phyloP scores from a whole-genome alignment of 75 land plant species.

The Isoetes taiwanensis region DNA sequence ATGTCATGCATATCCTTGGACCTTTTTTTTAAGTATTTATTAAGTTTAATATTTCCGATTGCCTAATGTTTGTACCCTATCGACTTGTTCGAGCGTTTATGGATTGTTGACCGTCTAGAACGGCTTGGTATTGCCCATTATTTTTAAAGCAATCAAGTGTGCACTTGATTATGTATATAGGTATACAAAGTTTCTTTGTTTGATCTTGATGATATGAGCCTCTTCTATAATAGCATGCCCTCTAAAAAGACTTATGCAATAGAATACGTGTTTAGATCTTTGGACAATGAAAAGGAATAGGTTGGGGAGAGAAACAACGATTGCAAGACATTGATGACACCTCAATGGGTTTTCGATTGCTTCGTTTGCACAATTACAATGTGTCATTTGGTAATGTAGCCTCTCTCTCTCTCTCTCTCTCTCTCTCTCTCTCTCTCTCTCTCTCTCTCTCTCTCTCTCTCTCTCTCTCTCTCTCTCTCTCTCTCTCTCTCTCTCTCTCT shows the following conservation, averaged over 20 bases:
- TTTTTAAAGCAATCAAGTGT: slow-evolving; percentile 48
- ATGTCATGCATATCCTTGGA: neutral
- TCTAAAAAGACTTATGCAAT: too few relatives aligned
- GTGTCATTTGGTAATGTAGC: slow-evolving; percentile 66
- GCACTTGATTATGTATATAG: slow-evolving; percentile 55
- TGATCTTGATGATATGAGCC: too few relatives aligned
- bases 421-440: too few relatives aligned
- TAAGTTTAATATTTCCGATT: slow-evolving; percentile 34
- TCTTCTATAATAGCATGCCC: too few relatives aligned
- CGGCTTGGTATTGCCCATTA: slow-evolving; percentile 72
- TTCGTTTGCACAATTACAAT: slow-evolving; percentile 67
- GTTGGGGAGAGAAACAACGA: slow-evolving; percentile 57
- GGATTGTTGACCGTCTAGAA: slow-evolving; percentile 76
- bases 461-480: too few relatives aligned
- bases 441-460: too few relatives aligned
- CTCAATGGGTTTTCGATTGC: slow-evolving; percentile 78
- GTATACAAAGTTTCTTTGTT: too few relatives aligned
- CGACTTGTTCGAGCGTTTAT: slow-evolving; percentile 81
- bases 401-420: too few relatives aligned
- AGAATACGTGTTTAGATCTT: too few relatives aligned
- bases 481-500: too few relatives aligned
- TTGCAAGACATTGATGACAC: slow-evolving; percentile 77
- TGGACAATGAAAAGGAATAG: too few relatives aligned
- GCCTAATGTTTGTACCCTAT: slow-evolving; percentile 88
- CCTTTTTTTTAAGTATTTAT: too few relatives aligned